A percentile compares a stretch with the other conserved stretches of the same genome.
phyloP scores from a whole-genome alignment of 176 grass and related monocot species.

The Triticum monococcum region DNA sequence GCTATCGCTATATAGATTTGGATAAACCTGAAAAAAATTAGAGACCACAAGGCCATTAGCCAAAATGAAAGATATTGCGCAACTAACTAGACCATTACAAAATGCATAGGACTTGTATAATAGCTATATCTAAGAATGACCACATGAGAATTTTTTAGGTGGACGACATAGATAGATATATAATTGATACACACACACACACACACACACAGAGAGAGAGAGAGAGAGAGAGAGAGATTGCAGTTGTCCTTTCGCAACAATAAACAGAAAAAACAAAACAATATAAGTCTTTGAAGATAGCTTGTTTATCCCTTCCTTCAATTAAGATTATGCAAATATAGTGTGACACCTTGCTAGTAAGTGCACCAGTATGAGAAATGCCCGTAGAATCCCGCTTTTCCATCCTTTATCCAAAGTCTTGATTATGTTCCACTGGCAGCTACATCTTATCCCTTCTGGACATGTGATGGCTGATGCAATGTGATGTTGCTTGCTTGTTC shows the following conservation, averaged over 20 bases:
- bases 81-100: background rate
- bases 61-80: background rate
- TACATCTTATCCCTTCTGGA: background rate
- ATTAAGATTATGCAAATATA: background rate
- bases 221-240: too few relatives aligned
- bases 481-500: background rate
- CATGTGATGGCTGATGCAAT: background rate
- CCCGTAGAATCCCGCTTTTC: background rate
- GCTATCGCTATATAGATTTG: slow-evolving; percentile 69
- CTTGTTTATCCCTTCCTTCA: background rate
- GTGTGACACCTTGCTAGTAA: background rate
- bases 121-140: too few relatives aligned
- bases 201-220: too few relatives aligned
- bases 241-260: too few relatives aligned
- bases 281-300: too few relatives aligned
- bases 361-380: background rate
- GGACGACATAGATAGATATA: too few relatives aligned
- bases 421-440: background rate
- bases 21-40: slow-evolving; percentile 57
- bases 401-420: background rate
- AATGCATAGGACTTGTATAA: too few relatives aligned
- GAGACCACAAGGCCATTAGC: background rate
- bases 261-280: too few relatives aligned
- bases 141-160: too few relatives aligned
- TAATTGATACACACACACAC: too few relatives aligned